A percentile compares a stretch with the other conserved stretches of the same genome.
Evolutionary conservation across 257 asterid genomes (phyloP).

Genomic region (Dorcoceras hygrometricum): DNA sequence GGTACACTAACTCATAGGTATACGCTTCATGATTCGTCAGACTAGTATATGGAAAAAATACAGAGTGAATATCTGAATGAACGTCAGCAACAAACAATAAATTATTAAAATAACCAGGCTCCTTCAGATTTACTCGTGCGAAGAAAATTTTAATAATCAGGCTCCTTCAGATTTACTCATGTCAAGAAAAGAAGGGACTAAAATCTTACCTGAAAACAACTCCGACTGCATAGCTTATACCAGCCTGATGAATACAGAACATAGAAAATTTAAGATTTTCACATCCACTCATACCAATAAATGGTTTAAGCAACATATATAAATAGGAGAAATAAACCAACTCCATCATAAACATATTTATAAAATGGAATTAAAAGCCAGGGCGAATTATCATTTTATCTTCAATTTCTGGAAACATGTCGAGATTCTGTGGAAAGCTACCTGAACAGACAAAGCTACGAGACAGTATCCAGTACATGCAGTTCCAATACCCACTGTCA

Average conservation of each 20-base stretch:
- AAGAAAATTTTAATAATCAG: too few species aligned
- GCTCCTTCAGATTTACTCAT: background rate
- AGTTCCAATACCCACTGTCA: slow-evolving; percentile 80
- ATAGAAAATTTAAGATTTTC: slow-evolving; percentile 19
- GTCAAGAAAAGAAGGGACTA: slow-evolving; percentile 11
- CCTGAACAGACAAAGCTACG: slow-evolving; percentile 73
- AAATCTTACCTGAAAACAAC: slow-evolving; percentile 43
- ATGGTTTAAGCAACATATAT: background rate
- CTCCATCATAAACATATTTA: background rate
- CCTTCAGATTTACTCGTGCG: background rate
- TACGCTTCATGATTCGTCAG: background rate
- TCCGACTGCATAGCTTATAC: slow-evolving; percentile 57
- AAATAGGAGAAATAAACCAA: background rate
- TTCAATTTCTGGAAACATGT: slow-evolving; percentile 4
- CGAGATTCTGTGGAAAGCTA: slow-evolving; percentile 23
- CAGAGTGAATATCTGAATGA: background rate
- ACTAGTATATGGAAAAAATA: background rate
- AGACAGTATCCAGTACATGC: slow-evolving; percentile 94
- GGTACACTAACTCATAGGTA: background rate
- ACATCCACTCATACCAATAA: slow-evolving; percentile 5
- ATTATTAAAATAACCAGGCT: background rate
- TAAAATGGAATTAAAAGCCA: background rate
- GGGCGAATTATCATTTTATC: slow-evolving; percentile 1
- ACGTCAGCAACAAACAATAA: background rate
- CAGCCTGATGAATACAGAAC: slow-evolving; percentile 44